A percentile compares a stretch with the other conserved stretches of the same genome.
Evolutionary conservation across 441 rosid species (phyloP).

Genomic region (Populus hybrid): DNA sequence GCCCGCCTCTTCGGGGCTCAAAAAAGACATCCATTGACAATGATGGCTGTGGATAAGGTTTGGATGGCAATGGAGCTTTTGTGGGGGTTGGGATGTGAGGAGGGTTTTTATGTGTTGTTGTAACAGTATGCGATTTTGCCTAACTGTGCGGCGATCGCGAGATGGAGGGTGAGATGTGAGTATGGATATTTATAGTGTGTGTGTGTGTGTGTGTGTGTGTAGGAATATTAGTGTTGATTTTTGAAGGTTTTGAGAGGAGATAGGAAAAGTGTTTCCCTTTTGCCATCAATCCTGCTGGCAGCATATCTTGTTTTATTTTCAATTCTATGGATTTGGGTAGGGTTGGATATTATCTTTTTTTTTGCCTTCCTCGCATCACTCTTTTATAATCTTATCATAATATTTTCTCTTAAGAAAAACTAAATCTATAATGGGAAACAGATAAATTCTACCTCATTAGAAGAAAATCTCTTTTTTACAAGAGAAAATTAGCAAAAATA

Average conservation of each 20-base stretch:
- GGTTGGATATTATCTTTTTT: neutral
- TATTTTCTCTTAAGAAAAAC: neutral
- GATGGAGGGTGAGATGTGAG: conserved; percentile 2
- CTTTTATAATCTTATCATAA: neutral
- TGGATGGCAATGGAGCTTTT: neutral
- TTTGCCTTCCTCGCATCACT: neutral
- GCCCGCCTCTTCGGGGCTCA: conserved; percentile 41
- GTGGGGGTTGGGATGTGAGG: neutral
- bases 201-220: no score
- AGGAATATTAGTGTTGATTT: no score
- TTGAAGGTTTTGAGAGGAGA: no score
- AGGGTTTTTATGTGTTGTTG: conserved; percentile 1
- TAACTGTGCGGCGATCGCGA: conserved; percentile 23
- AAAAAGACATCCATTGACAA: conserved; percentile 61
- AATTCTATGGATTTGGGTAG: neutral
- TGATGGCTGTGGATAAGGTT: neutral
- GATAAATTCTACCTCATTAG: neutral
- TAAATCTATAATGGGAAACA: neutral
- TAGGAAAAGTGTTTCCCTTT: no score
- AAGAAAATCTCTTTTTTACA: no score
- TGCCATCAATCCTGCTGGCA: no score
- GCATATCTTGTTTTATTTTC: no score
- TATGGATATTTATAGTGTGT: no score
- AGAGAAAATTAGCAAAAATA: no score
- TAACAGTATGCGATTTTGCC: conserved; percentile 24